These are phyloP conservation scores for Plasmodium gallinaceum DNA, from an alignment of 169 alveolate species.

Conservation along the genomic window DNA sequence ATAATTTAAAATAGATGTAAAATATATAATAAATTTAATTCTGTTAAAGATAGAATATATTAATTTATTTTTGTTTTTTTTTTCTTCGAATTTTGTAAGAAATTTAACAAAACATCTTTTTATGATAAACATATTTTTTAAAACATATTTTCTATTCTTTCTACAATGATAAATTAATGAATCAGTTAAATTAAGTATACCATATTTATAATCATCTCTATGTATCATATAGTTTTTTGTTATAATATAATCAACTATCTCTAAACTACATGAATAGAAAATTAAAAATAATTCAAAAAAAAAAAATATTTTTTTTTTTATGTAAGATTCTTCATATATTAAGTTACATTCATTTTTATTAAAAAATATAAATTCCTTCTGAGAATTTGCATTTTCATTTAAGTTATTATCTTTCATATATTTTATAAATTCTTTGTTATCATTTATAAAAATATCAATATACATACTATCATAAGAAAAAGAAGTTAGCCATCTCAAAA, in stretches of 20 bases:
- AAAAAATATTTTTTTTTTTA: slow-evolving; percentile 24
- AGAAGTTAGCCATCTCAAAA: slow-evolving; percentile 15
- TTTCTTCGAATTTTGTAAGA: slow-evolving; percentile 11
- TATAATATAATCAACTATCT: slow-evolving; percentile 47
- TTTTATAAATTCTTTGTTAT: slow-evolving; percentile 35
- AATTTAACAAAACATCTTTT: slow-evolving; percentile 42
- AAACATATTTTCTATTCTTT: slow-evolving; percentile 19
- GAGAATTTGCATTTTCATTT: neutral
- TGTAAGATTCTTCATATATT: slow-evolving; percentile 18
- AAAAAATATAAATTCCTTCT: neutral
- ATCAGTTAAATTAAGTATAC: slow-evolving; percentile 20
- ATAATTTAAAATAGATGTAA: slow-evolving; percentile 19
- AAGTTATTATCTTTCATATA: slow-evolving; percentile 3
- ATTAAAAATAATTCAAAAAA: slow-evolving; percentile 61
- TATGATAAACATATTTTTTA: slow-evolving; percentile 50
- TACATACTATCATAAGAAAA: slow-evolving; percentile 33
- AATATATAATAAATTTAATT: slow-evolving; percentile 36
- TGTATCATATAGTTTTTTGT: slow-evolving; percentile 32
- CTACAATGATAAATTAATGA: slow-evolving; percentile 48
- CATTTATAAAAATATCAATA: slow-evolving; percentile 45
- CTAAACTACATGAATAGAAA: slow-evolving; percentile 39
- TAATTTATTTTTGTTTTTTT: neutral
- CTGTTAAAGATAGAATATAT: slow-evolving; percentile 11
- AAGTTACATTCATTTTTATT: neutral
- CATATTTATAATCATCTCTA: slow-evolving; percentile 71